A percentile compares a stretch with the other conserved stretches of the same genome.
Conservation (phyloP, 179 eudicot genomes). For the Patellifolia procumbens region DNA sequence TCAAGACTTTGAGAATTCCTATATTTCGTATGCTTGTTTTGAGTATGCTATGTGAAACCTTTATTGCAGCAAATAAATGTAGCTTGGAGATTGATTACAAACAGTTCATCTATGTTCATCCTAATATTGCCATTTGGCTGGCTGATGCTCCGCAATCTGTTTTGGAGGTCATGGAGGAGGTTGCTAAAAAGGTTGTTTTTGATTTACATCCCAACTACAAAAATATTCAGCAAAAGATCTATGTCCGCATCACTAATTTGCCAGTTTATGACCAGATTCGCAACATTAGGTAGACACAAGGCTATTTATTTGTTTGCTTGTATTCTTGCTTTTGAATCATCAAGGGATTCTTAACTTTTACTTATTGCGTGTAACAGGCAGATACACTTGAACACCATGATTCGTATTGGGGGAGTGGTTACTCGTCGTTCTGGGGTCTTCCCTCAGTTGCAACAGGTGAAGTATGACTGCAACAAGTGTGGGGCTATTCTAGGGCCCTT, state of each 20-base stretch:
- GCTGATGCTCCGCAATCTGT: slow-evolving; percentile 99
- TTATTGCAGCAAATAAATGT: slow-evolving; percentile 78
- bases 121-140: slow-evolving; percentile 95
- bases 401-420: slow-evolving; percentile 96
- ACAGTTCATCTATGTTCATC: slow-evolving; percentile 80
- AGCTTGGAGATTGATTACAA: slow-evolving; percentile 94
- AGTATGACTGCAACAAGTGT: slow-evolving; percentile 95
- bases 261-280: slow-evolving; percentile 96
- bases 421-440: slow-evolving; percentile 95
- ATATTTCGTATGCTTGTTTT: slow-evolving; percentile 5
- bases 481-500: slow-evolving; percentile 87
- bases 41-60: slow-evolving; percentile 1
- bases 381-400: slow-evolving; percentile 94
- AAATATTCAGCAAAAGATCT: slow-evolving; percentile 82
- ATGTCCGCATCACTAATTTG: slow-evolving; percentile 79
- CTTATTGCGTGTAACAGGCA: slow-evolving; percentile 51
- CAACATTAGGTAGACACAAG: slow-evolving; percentile 70
- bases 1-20: neutral
- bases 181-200: slow-evolving; percentile 83
- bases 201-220: slow-evolving; percentile 82
- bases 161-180: slow-evolving; percentile 98
- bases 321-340: neutral
- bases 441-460: slow-evolving; percentile 94
- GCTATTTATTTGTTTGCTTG: neutral
- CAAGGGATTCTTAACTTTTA: neutral